Evolutionary conservation across 164 flowering plant species (phyloP), one percentile per base, ranked within the genome.

Genomic region (Berberis thunbergii): DNA sequence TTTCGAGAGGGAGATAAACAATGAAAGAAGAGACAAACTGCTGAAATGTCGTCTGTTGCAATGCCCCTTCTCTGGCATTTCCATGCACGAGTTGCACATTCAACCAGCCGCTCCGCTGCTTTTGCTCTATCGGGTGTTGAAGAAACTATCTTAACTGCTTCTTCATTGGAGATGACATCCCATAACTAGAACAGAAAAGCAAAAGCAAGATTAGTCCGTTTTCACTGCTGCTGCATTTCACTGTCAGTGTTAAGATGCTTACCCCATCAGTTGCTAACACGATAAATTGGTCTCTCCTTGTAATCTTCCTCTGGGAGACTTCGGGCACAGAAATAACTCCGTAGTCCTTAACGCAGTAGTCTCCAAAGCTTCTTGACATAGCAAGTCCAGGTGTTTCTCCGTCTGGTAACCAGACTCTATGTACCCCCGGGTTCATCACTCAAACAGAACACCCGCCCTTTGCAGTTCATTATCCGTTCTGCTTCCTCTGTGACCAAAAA

Each of bases 191-290:
- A 58, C 2, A 59, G 4, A 11, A 62, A 26, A 50, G 5, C 38
- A 59, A 38, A 64, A 41, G 12, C 26, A 26, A 26, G 26, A 26
- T 26, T 26, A 26, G 26, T 26, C 26, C 26, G 26, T 26, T 26
- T 26, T 26, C 26, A 26, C 26, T 0, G 26, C 26, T 26, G 26
- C 26, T 26, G 26, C 26, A 26, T 26, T 26, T 26, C 26, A 26
- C 26, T 26, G 26, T 26, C n/a, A 52, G 13, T 12, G 10, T 52
- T 2, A 26, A 26, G 42, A 55, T 39, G 57, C 84, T 6, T 83
- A 91, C 97, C 88, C 97, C 97, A 77, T 91, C 97, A 12, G 91
- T 83, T 42, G 97, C 97, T 57, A 91, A 74, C 41, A 91, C 75
- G 26, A 83, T 75, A 59, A 91, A 91, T 46, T 83, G 87, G 70